Evolutionary conservation across 352 stramenopile genomes (phyloP).

Genomic region (Detonula confervacea): DNA sequence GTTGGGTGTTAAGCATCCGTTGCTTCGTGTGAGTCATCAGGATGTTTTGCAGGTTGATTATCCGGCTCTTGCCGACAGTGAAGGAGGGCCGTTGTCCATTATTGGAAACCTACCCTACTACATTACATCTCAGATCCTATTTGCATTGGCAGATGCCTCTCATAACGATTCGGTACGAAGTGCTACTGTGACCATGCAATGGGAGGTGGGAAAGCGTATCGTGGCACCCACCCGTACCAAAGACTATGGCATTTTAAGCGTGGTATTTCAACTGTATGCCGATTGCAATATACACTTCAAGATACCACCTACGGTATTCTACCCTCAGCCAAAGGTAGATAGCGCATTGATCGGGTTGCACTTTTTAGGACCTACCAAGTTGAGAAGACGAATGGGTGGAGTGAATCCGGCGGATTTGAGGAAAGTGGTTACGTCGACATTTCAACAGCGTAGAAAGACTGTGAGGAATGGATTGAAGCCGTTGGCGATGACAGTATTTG

Average conservation of each 20-base stretch:
- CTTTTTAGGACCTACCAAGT: slow-evolving; percentile 72
- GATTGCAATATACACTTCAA: slow-evolving; percentile 88
- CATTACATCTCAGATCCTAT: slow-evolving; percentile 91
- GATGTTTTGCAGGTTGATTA: slow-evolving; percentile 89
- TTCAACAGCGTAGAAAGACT: slow-evolving; percentile 89
- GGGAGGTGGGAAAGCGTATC: slow-evolving; percentile 88
- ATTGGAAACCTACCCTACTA: slow-evolving; percentile 91
- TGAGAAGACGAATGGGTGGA: slow-evolving; percentile 69
- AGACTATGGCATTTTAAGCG: slow-evolving; percentile 89
- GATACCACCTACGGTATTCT: slow-evolving; percentile 91
- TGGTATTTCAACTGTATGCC: slow-evolving; percentile 90
- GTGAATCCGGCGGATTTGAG: slow-evolving; percentile 83
- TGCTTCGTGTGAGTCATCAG: slow-evolving; percentile 73
- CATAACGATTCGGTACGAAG: slow-evolving; percentile 75
- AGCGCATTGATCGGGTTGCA: slow-evolving; percentile 83
- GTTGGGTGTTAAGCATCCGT: slow-evolving; percentile 75
- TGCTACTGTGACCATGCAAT: slow-evolving; percentile 90
- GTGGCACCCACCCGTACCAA: slow-evolving; percentile 79
- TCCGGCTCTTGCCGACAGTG: slow-evolving; percentile 69
- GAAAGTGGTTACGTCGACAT: slow-evolving; percentile 85
- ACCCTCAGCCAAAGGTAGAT: slow-evolving; percentile 89
- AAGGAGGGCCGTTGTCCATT: slow-evolving; percentile 80
- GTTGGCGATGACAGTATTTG: slow-evolving; percentile 55
- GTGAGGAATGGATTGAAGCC: slow-evolving; percentile 87
- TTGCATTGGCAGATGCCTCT: slow-evolving; percentile 84